Evolutionary conservation across 2,329 filamentous ascomycete genomes (phyloP).

Genomic region (Xylaria digitata): DNA sequence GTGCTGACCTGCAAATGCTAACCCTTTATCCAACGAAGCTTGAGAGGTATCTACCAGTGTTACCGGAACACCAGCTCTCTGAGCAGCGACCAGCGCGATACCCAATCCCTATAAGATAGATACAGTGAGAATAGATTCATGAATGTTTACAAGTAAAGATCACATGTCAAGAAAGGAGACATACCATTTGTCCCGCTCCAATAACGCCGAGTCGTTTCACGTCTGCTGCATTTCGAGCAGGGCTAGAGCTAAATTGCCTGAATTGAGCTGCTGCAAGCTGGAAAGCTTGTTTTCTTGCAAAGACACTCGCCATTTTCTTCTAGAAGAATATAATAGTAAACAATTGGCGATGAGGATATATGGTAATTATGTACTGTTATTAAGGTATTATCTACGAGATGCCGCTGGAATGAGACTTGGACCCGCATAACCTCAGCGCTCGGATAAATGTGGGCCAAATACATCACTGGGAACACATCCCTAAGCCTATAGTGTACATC

Average conservation of each 20-base stretch:
- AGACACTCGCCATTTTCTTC: constrained; percentile 55
- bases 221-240: constrained; percentile 70
- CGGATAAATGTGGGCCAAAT: constrained; percentile 45
- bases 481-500: background rate
- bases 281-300: constrained; percentile 54
- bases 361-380: background rate
- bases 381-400: background rate
- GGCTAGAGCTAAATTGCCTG: constrained; percentile 76
- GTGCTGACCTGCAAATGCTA: constrained; percentile 82
- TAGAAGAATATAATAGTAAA: background rate
- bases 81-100: constrained; percentile 93
- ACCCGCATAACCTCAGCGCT: constrained; percentile 48
- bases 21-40: constrained; percentile 85
- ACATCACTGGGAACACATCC: background rate
- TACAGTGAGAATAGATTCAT: constrained; percentile 42
- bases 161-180: constrained; percentile 55
- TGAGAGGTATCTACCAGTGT: constrained; percentile 87
- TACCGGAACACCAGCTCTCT: constrained; percentile 84
- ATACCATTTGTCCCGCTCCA: constrained; percentile 95
- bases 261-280: constrained; percentile 55
- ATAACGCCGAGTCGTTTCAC: constrained; percentile 92
- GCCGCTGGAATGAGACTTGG: constrained; percentile 12
- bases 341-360: constrained; percentile 7
- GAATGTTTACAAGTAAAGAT: constrained; percentile 37
- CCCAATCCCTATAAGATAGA: constrained; percentile 77